Evolutionary conservation across 2,329 filamentous ascomycete genomes (phyloP).

Genomic region (Pseudocercospora musae): DNA sequence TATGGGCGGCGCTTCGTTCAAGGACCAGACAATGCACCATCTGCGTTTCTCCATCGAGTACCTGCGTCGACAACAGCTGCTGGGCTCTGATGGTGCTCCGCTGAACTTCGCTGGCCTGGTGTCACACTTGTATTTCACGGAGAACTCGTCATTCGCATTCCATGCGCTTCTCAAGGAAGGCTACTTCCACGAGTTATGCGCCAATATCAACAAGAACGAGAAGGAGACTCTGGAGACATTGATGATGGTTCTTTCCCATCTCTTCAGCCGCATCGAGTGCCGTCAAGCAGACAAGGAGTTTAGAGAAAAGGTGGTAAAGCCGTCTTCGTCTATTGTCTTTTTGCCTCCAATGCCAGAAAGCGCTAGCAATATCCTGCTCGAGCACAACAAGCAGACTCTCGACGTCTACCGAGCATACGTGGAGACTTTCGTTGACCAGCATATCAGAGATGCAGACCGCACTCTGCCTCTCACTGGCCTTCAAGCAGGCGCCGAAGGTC

Average conservation of each 20-base stretch:
- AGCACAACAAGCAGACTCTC: conserved; percentile 65
- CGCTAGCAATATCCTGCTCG: conserved; percentile 55
- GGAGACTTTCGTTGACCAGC: conserved; percentile 63
- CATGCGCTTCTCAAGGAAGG: conserved; percentile 69
- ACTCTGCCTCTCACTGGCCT: conserved; percentile 57
- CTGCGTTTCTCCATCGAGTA: conserved; percentile 80
- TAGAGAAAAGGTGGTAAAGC: conserved; percentile 50
- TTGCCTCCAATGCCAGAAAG: conserved; percentile 60
- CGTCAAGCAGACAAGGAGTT: conserved; percentile 48
- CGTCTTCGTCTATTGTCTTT: conserved; percentile 62
- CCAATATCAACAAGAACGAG: conserved; percentile 51
- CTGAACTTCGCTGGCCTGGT: conserved; percentile 70
- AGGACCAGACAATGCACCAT: conserved; percentile 70
- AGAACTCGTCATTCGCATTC: conserved; percentile 73
- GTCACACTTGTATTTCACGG: conserved; percentile 71
- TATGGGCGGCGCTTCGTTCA: conserved; percentile 65
- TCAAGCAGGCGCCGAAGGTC: conserved; percentile 41
- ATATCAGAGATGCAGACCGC: conserved; percentile 55
- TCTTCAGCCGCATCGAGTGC: conserved; percentile 63
- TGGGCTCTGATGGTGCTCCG: conserved; percentile 59
- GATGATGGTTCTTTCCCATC: conserved; percentile 65
- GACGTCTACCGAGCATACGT: conserved; percentile 67
- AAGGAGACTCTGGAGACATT: conserved; percentile 55
- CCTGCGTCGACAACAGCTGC: conserved; percentile 64
- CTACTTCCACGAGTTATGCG: conserved; percentile 65